Conservation (phyloP, 2,329 filamentous ascomycete species). For the Sphaerulina musiva region DNA sequence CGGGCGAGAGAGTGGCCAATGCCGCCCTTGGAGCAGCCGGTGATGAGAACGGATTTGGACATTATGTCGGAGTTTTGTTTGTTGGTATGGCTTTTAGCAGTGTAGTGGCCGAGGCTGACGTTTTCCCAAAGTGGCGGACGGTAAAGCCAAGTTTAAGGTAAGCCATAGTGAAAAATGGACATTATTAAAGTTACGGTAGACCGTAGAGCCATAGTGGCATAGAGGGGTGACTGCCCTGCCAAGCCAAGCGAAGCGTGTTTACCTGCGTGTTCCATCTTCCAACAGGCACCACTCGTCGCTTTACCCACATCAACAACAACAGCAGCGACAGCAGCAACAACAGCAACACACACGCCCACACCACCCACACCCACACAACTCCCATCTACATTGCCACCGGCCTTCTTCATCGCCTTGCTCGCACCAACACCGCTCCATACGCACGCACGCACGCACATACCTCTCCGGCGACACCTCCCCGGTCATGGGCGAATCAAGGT, state of each 20-base stretch:
- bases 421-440: neutral
- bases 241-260: neutral
- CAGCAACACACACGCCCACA: neutral
- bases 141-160: no score
- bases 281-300: no score
- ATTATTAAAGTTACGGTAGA: no score
- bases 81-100: neutral
- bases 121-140: no score
- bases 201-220: no score
- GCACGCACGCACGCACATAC: neutral
- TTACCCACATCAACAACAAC: neutral
- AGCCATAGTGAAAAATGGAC: no score
- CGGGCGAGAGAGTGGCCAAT: slow-evolving; percentile 54
- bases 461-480: neutral
- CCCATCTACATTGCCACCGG: no score
- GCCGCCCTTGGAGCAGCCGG: slow-evolving; percentile 47
- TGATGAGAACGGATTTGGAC: slow-evolving; percentile 32
- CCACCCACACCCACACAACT: neutral
- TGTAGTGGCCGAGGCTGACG: neutral
- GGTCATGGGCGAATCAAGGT: slow-evolving; percentile 25
- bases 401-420: no score
- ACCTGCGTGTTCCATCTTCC: neutral
- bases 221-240: neutral
- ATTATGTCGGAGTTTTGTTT: neutral
- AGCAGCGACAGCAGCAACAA: neutral